Evolutionary conservation across 2,329 filamentous ascomycete species (phyloP).

Genomic region (Aureobasidium pullulans): DNA sequence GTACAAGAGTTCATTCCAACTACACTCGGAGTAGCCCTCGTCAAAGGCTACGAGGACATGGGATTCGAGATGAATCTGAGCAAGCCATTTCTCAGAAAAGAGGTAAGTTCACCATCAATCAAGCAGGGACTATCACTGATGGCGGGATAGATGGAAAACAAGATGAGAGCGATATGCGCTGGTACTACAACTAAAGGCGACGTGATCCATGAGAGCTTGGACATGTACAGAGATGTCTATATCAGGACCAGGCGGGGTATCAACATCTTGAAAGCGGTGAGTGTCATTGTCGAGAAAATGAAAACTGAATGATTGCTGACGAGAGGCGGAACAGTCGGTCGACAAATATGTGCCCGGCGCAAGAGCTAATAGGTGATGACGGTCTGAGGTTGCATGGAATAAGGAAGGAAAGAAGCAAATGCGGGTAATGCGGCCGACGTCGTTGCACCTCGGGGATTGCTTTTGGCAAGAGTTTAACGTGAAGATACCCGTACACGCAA

Average conservation of each 20-base stretch:
- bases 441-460: neutral
- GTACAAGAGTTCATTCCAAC: slow-evolving; percentile 90
- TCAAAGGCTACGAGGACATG: slow-evolving; percentile 91
- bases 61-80: slow-evolving; percentile 86
- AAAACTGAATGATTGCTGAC: neutral
- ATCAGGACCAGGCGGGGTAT: slow-evolving; percentile 72
- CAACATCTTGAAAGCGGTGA: slow-evolving; percentile 49
- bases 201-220: slow-evolving; percentile 75
- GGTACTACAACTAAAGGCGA: slow-evolving; percentile 66
- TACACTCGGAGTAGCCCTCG: slow-evolving; percentile 79
- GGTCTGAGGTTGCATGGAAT: neutral
- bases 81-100: slow-evolving; percentile 92
- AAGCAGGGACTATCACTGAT: slow-evolving; percentile 8
- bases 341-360: slow-evolving; percentile 9
- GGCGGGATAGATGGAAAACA: slow-evolving; percentile 65
- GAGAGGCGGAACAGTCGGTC: neutral
- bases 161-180: slow-evolving; percentile 95
- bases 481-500: too few species aligned
- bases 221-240: slow-evolving; percentile 82
- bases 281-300: slow-evolving; percentile 18
- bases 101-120: slow-evolving; percentile 39
- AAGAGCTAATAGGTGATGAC: neutral
- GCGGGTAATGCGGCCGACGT: neutral
- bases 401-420: neutral
- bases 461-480: neutral